phyloP scores from a whole-genome alignment of 345 rosid species.

The Populus deltoides region DNA sequence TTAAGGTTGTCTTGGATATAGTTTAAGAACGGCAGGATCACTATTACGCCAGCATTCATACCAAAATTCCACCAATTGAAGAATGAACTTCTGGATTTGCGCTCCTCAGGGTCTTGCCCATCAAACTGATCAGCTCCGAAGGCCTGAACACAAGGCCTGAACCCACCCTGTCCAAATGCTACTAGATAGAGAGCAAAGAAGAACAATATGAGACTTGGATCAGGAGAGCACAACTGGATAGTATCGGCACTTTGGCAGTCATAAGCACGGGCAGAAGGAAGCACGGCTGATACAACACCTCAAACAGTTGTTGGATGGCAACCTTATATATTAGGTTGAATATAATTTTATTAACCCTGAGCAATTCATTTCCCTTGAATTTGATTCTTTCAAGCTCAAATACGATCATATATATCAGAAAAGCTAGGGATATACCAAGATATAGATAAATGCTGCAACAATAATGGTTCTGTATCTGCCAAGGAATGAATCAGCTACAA shows the following conservation, averaged over 20 bases:
- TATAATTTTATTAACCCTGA: too few species aligned
- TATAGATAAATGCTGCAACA: constrained; percentile 1
- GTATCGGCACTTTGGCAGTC: not conserved
- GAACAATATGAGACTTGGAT: not conserved
- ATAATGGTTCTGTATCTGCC: constrained; percentile 15
- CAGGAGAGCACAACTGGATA: not conserved
- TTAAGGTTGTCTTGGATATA: constrained; percentile 30
- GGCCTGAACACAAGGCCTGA: constrained; percentile 9
- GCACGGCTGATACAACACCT: not conserved
- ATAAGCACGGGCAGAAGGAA: not conserved
- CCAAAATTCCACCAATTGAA: constrained; percentile 9
- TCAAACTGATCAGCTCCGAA: constrained; percentile 16
- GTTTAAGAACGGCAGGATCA: not conserved
- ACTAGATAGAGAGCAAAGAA: constrained; percentile 8
- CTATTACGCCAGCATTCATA: not conserved
- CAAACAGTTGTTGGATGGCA: too few species aligned
- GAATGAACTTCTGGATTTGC: not conserved
- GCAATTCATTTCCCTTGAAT: too few species aligned
- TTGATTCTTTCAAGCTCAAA: too few species aligned
- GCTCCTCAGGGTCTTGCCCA: not conserved
- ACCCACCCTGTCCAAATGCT: constrained; percentile 7
- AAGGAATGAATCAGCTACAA: constrained; percentile 20
- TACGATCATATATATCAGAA: not conserved
- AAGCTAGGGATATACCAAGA: not conserved
- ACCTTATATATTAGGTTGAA: too few species aligned